A percentile compares a stretch with the other conserved stretches of the same genome.
phyloP scores from a whole-genome alignment of 2,329 filamentous ascomycete genomes.

The Penicillium expansum region DNA sequence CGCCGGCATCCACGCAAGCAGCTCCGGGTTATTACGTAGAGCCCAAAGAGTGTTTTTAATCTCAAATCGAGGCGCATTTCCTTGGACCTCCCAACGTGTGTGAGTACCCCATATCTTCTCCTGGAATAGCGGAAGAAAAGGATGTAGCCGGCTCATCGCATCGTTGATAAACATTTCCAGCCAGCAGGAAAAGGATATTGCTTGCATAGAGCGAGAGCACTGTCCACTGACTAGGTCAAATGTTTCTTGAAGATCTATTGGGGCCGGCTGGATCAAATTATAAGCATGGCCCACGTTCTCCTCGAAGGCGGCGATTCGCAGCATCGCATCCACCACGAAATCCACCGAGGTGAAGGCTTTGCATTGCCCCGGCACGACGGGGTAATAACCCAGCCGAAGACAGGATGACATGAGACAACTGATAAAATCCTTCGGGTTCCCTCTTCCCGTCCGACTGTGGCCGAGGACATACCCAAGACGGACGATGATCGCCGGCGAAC shows the following conservation, averaged over 20 bases:
- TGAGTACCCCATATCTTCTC: neutral
- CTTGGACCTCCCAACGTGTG: neutral
- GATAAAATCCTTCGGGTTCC: constrained; percentile 17
- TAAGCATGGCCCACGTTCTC: constrained; percentile 18
- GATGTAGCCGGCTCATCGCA: neutral
- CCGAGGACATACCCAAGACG: constrained; percentile 19
- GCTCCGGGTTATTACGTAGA: neutral
- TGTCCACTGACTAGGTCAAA: neutral
- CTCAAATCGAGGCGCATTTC: neutral
- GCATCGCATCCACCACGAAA: constrained; percentile 11
- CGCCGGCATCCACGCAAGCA: neutral
- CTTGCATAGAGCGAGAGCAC: neutral
- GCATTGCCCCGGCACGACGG: constrained; percentile 5
- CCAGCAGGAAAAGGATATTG: neutral
- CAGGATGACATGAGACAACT: constrained; percentile 18
- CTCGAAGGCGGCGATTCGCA: constrained; percentile 10
- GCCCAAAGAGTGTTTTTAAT: neutral
- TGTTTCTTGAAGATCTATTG: neutral
- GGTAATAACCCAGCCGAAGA: constrained; percentile 16
- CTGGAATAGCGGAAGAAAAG: neutral
- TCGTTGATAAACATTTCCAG: neutral
- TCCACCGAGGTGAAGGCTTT: constrained; percentile 18
- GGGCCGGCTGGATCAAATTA: constrained; percentile 14
- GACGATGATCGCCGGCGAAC: constrained; percentile 20
- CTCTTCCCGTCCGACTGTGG: constrained; percentile 14